phyloP scores from a whole-genome alignment of 1,139 yeast species.

The Candida dubliniensis region DNA sequence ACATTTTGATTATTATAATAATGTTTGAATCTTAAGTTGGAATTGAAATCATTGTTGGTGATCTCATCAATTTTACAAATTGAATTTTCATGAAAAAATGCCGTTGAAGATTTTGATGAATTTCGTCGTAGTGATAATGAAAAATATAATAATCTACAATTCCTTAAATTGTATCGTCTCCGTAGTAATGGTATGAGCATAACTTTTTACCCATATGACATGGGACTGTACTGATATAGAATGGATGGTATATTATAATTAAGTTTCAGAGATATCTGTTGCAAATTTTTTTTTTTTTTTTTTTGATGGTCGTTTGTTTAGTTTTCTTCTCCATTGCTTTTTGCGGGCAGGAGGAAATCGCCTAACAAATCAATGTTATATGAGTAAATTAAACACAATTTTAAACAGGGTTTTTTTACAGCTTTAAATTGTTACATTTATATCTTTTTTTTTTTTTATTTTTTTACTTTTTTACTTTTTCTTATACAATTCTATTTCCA shows the following conservation, averaged over 20 bases:
- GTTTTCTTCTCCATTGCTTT: background rate
- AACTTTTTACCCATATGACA: background rate
- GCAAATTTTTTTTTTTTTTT: slow-evolving; percentile 5
- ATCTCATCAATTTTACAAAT: background rate
- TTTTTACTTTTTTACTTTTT: background rate
- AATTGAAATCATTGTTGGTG: background rate
- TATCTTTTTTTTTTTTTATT: background rate
- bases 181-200: slow-evolving; percentile 1
- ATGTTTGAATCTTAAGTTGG: background rate
- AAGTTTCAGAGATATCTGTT: slow-evolving; percentile 1
- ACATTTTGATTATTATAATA: background rate
- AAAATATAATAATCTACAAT: background rate
- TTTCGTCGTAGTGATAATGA: background rate
- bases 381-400: too few species aligned
- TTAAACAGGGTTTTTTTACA: too few species aligned
- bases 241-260: too few species aligned
- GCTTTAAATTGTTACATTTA: background rate
- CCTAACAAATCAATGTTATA: too few species aligned
- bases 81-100: slow-evolving; percentile 1
- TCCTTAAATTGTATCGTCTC: background rate
- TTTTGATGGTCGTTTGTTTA: background rate
- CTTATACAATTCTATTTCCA: slow-evolving; percentile 40
- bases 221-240: too few species aligned
- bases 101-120: background rate
- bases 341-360: background rate